Percentiles rank a stretch among this genome's conserved stretches.
Evolutionary conservation across 495 filamentous ascomycete species (phyloP).

Genomic region (Aspergillus mulundensis): DNA sequence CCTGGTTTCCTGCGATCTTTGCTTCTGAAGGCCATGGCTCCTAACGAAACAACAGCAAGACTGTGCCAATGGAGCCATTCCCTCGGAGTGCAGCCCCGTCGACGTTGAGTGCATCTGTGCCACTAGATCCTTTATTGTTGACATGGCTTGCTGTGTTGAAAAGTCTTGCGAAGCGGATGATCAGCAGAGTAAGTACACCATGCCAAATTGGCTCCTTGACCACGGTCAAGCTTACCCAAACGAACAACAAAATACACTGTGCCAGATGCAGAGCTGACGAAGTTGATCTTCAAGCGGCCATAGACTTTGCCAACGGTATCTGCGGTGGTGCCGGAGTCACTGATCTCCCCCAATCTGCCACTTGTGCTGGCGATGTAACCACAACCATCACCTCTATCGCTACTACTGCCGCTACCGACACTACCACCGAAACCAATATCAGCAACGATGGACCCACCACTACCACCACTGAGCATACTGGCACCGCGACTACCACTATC

Average conservation of each 20-base stretch:
- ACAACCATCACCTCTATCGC: conserved; percentile 19
- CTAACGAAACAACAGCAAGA: conserved; percentile 37
- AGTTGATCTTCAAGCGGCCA: conserved; percentile 33
- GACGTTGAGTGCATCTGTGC: conserved; percentile 68
- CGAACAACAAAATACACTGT: too few relatives aligned
- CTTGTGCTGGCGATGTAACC: conserved; percentile 28
- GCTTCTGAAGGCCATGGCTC: neutral
- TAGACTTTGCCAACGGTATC: conserved; percentile 46
- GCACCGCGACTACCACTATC: conserved; percentile 12
- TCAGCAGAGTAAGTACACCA: conserved; percentile 46
- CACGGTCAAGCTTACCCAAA: too few relatives aligned
- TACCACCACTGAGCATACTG: conserved; percentile 8
- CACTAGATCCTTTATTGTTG: conserved; percentile 51
- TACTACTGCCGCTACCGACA: conserved; percentile 15
- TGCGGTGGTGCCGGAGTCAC: conserved; percentile 44
- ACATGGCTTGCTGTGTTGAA: conserved; percentile 65
- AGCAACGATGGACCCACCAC: neutral
- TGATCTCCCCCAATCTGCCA: conserved; percentile 33
- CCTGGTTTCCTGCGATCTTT: neutral
- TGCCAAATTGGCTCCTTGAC: neutral
- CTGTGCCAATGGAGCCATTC: conserved; percentile 49
- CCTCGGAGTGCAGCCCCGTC: conserved; percentile 47
- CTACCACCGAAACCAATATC: conserved; percentile 16
- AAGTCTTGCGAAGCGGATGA: conserved; percentile 50
- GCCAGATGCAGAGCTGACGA: neutral